Base-by-base conservation (phyloP, 2,329 filamentous ascomycete species). In the Botryotinia calthae region DNA sequence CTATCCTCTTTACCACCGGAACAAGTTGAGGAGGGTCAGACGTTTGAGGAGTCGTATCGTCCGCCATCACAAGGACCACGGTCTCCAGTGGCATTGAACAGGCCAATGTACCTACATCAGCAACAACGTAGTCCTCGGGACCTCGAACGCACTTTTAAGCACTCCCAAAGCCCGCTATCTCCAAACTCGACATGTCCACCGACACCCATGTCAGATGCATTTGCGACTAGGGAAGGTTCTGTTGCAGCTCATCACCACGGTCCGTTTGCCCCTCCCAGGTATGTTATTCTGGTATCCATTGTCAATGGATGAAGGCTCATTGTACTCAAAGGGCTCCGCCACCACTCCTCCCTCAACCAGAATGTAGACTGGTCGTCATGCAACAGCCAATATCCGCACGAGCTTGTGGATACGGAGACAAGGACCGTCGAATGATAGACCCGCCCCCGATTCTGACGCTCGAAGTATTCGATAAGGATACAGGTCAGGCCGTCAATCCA, bases 351-450 rank as follows among this genome's bases (percentile, higher is more conserved):
- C 37, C 74, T 22, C 72, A 74, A 37, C 46, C 69, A 25, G 37
- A 58, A 40, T 72, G 54, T 40, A 72, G 34, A 28, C 12, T 72
- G 34, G 63, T 68, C 25, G 65, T 72, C 34, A 58, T 72, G 37
- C 93, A 96, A 81, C 93, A 95, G 79, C 93, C 93, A 14, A 85
- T 89, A 28, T 92, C 92, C 1, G 93, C 93, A 70, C 87, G 93
- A 77, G 93, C 92, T 59, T 96, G 93, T 78, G 93, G 93, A 1
- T 95, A 94, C 80, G 93, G 93, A 74, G 93, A 95, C 82, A 87
- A 93, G 76, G 93, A 96, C 79, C 88, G 93, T 56, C 87, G 93
- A 75, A 92, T 94, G 25, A 93, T 96, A 75, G 93, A 96, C 79
- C 93, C 93, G 58, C 93, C 93, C 3, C 93, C 93, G 22, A 95